Evolutionary conservation across 306 rosid genomes (phyloP).

Genomic region (Vicia faba): DNA sequence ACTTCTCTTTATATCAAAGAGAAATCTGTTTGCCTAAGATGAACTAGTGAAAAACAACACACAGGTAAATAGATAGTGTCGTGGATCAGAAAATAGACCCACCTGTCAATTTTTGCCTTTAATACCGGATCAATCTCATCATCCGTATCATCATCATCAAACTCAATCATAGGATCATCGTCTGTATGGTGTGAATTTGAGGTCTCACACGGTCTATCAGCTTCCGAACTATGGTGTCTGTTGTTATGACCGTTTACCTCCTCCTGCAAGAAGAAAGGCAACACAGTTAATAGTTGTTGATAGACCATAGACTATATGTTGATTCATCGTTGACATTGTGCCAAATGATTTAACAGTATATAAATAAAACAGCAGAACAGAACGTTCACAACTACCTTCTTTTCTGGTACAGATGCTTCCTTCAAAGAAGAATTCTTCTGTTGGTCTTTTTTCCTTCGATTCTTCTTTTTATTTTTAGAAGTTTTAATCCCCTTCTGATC

Average conservation of each 20-base stretch:
- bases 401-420: slow-evolving; percentile 53
- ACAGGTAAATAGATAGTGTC: too few relatives aligned
- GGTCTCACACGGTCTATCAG: slow-evolving; percentile 57
- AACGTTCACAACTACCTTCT: slow-evolving; percentile 51
- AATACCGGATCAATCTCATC: slow-evolving; percentile 92
- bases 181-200: slow-evolving; percentile 52
- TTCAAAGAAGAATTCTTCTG: slow-evolving; percentile 60
- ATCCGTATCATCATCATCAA: slow-evolving; percentile 74
- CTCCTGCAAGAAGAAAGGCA: slow-evolving; percentile 41
- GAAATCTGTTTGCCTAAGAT: too few relatives aligned
- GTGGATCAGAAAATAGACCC: slow-evolving; percentile 20
- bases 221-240: slow-evolving; percentile 50
- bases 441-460: slow-evolving; percentile 78
- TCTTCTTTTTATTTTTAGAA: slow-evolving; percentile 86
- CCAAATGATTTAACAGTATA: slow-evolving; percentile 16
- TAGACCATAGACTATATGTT: slow-evolving; percentile 8
- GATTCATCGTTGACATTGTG: slow-evolving; percentile 17
- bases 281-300: slow-evolving; percentile 10
- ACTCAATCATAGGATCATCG: slow-evolving; percentile 52
- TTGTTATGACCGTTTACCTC: slow-evolving; percentile 64
- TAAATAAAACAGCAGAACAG: not conserved
- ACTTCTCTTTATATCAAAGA: slow-evolving; percentile 15
- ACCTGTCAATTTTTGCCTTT: slow-evolving; percentile 94
- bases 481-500: slow-evolving; percentile 71
- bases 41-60: too few relatives aligned